Conservation (phyloP, 2,329 filamentous ascomycete species). For the Alternaria sp. region DNA sequence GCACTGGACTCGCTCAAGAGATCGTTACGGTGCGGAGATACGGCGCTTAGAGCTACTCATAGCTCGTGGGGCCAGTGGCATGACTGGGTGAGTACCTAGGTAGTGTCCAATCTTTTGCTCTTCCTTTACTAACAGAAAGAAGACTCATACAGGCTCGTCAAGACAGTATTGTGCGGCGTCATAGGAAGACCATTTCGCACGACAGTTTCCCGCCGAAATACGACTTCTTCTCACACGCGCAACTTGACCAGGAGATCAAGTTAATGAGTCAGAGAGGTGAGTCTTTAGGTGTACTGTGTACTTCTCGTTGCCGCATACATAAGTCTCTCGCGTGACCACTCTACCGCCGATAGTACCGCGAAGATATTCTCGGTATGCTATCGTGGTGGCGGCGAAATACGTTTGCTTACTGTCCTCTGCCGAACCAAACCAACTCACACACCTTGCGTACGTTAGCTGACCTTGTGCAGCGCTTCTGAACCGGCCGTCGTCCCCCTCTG, state of each 20-base stretch:
- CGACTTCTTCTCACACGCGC: constrained; percentile 19
- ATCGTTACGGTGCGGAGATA: constrained; percentile 50
- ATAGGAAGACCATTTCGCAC: constrained; percentile 23
- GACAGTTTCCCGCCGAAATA: constrained; percentile 9
- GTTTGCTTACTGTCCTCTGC: background rate
- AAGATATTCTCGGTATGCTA: background rate
- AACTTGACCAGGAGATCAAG: constrained; percentile 37
- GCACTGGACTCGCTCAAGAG: constrained; percentile 41
- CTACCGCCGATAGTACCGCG: background rate
- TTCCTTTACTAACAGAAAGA: constrained; percentile 3
- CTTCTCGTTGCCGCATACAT: background rate
- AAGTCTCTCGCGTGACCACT: background rate
- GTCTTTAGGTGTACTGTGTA: background rate
- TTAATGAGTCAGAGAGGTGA: constrained; percentile 33
- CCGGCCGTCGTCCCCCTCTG: constrained; percentile 46
- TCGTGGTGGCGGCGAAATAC: background rate
- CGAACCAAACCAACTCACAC: background rate
- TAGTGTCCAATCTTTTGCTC: background rate
- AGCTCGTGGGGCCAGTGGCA: constrained; percentile 48
- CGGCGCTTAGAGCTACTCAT: constrained; percentile 54
- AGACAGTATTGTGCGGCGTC: constrained; percentile 46
- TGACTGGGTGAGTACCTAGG: constrained; percentile 40
- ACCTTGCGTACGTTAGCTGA: too few species aligned
- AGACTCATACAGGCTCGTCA: constrained; percentile 51
- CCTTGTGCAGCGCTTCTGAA: constrained; percentile 21